A percentile compares a stretch with the other conserved stretches of the same genome.
These are phyloP conservation scores for Hortiboletus campestris DNA, from an alignment of 768 basidiomycete species.

Conservation along the genomic window DNA sequence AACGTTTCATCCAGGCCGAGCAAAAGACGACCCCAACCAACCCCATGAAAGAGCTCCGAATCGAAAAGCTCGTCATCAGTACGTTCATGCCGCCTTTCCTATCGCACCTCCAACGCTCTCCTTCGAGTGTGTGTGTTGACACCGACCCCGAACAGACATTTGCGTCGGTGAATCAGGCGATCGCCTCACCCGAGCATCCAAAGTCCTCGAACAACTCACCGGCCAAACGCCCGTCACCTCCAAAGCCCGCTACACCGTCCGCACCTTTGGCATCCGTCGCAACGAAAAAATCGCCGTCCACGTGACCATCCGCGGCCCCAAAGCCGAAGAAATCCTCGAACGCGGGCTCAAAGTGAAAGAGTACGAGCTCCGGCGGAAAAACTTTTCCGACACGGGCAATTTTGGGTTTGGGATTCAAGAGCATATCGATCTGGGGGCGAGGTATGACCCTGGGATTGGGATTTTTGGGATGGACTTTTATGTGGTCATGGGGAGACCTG, in stretches of 20 bases:
- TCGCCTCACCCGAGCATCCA: constrained; percentile 97
- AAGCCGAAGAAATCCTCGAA: constrained; percentile 99
- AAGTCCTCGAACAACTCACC: constrained; percentile 98
- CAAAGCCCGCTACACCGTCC: constrained; percentile 99
- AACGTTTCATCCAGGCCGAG: constrained; percentile 58
- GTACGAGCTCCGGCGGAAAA: constrained; percentile 95
- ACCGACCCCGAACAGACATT: constrained; percentile 65
- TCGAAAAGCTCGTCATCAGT: constrained; percentile 99
- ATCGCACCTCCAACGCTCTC: no score
- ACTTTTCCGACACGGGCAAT: constrained; percentile 99
- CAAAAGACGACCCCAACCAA: constrained; percentile 86
- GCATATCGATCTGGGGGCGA: constrained; percentile 98
- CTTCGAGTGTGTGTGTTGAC: no score
- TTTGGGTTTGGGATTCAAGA: constrained; percentile 99
- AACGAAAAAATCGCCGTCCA: constrained; percentile 99
- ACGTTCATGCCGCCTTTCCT: constrained; percentile 46
- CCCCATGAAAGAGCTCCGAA: constrained; percentile 93
- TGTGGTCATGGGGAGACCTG: constrained; percentile 96
- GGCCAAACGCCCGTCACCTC: constrained; percentile 99
- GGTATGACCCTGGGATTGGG: constrained; percentile 98
- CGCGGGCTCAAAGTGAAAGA: constrained; percentile 99
- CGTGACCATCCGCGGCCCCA: constrained; percentile 98
- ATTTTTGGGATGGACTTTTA: constrained; percentile 99
- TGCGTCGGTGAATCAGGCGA: constrained; percentile 99
- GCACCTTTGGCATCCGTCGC: constrained; percentile 97